Base-by-base conservation (phyloP, 257 asterid species). In the Verbena officinalis region DNA sequence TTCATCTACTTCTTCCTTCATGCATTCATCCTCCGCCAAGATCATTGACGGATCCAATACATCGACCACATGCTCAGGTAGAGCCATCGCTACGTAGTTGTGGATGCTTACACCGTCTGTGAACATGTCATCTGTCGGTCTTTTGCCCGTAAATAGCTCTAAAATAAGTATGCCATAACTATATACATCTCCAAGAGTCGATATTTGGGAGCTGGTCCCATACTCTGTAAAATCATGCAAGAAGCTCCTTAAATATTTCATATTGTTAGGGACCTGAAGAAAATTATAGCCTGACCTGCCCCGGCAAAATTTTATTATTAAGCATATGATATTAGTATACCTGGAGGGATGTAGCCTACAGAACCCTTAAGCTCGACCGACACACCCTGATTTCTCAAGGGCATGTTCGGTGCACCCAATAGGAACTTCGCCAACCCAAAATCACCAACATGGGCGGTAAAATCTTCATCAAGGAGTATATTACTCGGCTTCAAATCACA, bases 371-470 rank as follows among this genome's bases (percentile, higher is more conserved):
- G 43, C 40, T 75, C 55, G 52, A 55, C 59, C 9, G 78, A 51
- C 5, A 58, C n/a, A 17, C 55, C 21, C 13, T 19, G 23, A 11
- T 30, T 57, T n/a, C 38, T 67, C 51, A 16, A 12, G 0, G 56
- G 43, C 20, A 10, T 30, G 14, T 27, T 59, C 10, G 75, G 1
- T n/a, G 59, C 39, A 14, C 64, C 58, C 0, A 65, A 38, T 38
- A 81, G 79, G 60, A 77, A 55, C 40, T 52, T 75, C 15, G 86
- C 76, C 53, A 81, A 51, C 14, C 86, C 81, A 46, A 77, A 77
- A 52, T 81, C 86, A 10, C 79, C 75, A 15, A 81, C 81, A 19
- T 66, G 75, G 10, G 81, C 78, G 0, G 67, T 64, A 51, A 77
- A 45, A 33, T 40, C 36, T 52, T 65, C 42, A 36, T 65, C 54